phyloP scores from a whole-genome alignment of 495 filamentous ascomycete species.

The Talaromyces ruber region DNA sequence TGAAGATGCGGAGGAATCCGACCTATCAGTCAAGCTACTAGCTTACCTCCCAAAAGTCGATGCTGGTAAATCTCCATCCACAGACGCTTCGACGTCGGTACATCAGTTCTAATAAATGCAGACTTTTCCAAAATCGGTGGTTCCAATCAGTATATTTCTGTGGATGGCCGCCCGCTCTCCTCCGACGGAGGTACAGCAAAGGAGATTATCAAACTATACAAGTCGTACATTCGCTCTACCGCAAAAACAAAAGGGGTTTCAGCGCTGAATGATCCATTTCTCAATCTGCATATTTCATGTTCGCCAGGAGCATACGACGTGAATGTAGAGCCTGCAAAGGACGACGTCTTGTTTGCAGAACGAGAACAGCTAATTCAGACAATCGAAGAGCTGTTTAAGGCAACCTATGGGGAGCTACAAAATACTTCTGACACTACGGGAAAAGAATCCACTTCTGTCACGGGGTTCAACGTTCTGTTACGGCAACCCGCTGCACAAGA shows the following conservation, averaged over 20 bases:
- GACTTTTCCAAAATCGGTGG: constrained; percentile 47
- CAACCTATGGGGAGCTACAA: constrained; percentile 43
- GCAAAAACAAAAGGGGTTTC: constrained; percentile 13
- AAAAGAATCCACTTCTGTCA: neutral
- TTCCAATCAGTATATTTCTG: constrained; percentile 57
- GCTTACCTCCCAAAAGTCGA: constrained; percentile 50
- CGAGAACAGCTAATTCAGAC: constrained; percentile 40
- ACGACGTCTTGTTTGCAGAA: constrained; percentile 74
- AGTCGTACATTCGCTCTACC: constrained; percentile 40
- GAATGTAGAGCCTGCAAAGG: constrained; percentile 86
- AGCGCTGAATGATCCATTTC: constrained; percentile 53
- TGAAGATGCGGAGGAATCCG: constrained; percentile 4
- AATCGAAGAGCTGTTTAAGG: constrained; percentile 46
- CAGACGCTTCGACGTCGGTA: neutral
- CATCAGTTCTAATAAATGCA: constrained; percentile 11
- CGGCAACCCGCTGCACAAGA: neutral
- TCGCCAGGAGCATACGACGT: constrained; percentile 67
- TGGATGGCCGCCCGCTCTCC: constrained; percentile 73
- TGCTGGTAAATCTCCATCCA: constrained; percentile 21
- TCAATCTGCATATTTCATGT: constrained; percentile 67
- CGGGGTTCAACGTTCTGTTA: constrained; percentile 1
- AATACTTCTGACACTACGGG: neutral
- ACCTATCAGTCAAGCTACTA: constrained; percentile 27
- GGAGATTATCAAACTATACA: constrained; percentile 55
- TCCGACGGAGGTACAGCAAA: constrained; percentile 54